phyloP scores from a whole-genome alignment of 2,329 filamentous ascomycete genomes.

The Teratosphaeria zuluensis region DNA sequence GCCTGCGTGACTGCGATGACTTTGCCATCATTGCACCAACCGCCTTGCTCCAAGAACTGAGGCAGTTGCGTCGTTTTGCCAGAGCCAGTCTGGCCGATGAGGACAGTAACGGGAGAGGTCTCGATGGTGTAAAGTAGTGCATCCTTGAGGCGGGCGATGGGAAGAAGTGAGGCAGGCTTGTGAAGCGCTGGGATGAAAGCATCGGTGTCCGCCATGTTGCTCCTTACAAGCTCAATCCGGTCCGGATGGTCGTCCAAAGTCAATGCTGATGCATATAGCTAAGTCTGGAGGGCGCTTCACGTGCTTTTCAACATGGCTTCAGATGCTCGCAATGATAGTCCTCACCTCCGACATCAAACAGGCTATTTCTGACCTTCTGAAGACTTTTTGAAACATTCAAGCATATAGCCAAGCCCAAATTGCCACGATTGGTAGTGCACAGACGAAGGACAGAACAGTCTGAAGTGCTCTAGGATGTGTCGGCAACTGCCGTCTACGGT shows the following conservation, averaged over 20 bases:
- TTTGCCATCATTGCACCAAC: slow-evolving; percentile 80
- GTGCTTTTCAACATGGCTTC: background rate
- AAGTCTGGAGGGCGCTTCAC: background rate
- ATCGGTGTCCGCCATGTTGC: slow-evolving; percentile 27
- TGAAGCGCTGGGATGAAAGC: slow-evolving; percentile 69
- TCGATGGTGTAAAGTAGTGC: slow-evolving; percentile 79
- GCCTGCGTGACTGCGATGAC: slow-evolving; percentile 85
- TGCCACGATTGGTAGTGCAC: too few species aligned
- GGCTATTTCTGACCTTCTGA: background rate
- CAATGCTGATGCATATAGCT: too few species aligned
- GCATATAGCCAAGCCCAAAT: too few species aligned
- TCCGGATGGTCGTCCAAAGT: background rate
- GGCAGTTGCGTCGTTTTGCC: slow-evolving; percentile 95
- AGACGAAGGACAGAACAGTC: too few species aligned
- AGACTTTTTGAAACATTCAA: too few species aligned
- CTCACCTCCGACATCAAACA: background rate
- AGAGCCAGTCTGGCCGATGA: slow-evolving; percentile 88
- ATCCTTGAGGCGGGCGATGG: slow-evolving; percentile 75
- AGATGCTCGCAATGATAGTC: background rate
- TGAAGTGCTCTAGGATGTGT: background rate
- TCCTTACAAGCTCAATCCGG: background rate
- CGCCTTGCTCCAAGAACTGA: slow-evolving; percentile 77
- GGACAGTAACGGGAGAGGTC: slow-evolving; percentile 71
- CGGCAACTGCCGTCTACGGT: background rate
- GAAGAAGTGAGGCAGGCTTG: slow-evolving; percentile 73